Conservation (phyloP, 1,284 basidiomycete species). For the Marasmius oreades region DNA sequence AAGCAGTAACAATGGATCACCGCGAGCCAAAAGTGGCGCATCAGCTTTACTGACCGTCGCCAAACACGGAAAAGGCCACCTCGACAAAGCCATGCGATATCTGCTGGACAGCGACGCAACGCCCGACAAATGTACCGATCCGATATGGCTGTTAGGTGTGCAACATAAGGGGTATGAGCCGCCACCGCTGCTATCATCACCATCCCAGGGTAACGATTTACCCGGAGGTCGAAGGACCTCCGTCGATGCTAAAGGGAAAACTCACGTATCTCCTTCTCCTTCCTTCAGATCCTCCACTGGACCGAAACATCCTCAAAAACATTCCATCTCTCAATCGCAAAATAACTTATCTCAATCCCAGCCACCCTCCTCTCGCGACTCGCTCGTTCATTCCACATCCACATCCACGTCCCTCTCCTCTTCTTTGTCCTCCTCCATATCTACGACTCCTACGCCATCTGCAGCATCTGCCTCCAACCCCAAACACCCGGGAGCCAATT, state of each 20-base stretch:
- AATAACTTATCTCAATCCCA: constrained; percentile 12
- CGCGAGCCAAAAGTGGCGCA: constrained; percentile 37
- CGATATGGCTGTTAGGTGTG: constrained; percentile 84
- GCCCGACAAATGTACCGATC: constrained; percentile 75
- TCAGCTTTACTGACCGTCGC: constrained; percentile 57
- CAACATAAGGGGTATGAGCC: constrained; percentile 73
- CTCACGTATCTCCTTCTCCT: constrained; percentile 22
- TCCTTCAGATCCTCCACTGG: constrained; percentile 9
- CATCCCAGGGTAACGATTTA: constrained; percentile 15
- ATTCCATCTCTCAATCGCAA: constrained; percentile 29
- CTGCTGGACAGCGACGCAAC: constrained; percentile 80
- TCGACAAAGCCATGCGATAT: constrained; percentile 80
- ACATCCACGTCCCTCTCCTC: constrained; percentile 9
- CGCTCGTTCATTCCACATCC: constrained; percentile 9
- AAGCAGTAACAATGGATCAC: constrained; percentile 32
- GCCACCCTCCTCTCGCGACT: constrained; percentile 10
- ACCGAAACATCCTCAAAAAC: constrained; percentile 8
- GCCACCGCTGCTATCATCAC: constrained; percentile 30
- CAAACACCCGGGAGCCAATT: constrained; percentile 50
- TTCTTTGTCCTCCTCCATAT: constrained; percentile 44
- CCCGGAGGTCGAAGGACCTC: constrained; percentile 33
- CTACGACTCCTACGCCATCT: constrained; percentile 24
- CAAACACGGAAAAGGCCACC: constrained; percentile 68
- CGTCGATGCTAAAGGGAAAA: constrained; percentile 22
- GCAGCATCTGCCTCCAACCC: constrained; percentile 27